Percentiles rank a stretch among this genome's conserved stretches.
Evolutionary conservation across 192 early-diverging fungal genomes (phyloP).

Genomic region (Coemansia sp.): DNA sequence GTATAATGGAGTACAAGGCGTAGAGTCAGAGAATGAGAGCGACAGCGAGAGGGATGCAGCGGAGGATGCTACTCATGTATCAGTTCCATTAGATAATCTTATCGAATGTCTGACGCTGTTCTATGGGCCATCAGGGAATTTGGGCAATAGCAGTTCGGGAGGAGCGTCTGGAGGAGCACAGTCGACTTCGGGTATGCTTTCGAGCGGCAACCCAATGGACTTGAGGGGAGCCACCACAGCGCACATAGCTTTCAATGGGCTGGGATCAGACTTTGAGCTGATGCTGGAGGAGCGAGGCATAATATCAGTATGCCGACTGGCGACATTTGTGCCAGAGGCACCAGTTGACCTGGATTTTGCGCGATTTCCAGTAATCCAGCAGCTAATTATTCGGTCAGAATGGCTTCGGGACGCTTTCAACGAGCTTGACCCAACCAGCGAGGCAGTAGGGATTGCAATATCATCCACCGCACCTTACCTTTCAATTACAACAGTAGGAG

Average conservation of each 20-base stretch:
- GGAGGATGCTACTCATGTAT: constrained; percentile 24
- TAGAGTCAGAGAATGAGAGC: constrained; percentile 4
- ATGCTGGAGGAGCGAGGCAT: constrained; percentile 59
- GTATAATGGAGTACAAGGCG: neutral
- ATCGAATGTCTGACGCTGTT: constrained; percentile 50
- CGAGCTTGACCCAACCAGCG: constrained; percentile 59
- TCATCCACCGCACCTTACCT: constrained; percentile 54
- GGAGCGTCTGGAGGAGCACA: constrained; percentile 5
- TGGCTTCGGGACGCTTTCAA: constrained; percentile 60
- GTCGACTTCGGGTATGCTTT: constrained; percentile 11
- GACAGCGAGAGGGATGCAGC: constrained; percentile 9
- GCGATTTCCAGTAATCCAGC: constrained; percentile 33
- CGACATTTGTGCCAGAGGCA: constrained; percentile 51
- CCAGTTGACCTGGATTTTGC: constrained; percentile 49
- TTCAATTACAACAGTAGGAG: constrained; percentile 50
- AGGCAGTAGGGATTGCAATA: constrained; percentile 45
- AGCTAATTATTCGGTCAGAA: constrained; percentile 57
- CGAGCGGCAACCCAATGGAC: constrained; percentile 20
- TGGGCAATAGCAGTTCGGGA: constrained; percentile 5
- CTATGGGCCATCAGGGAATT: constrained; percentile 31
- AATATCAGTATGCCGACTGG: constrained; percentile 55
- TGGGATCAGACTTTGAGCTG: constrained; percentile 43
- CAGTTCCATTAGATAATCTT: constrained; percentile 44
- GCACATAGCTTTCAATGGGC: constrained; percentile 36
- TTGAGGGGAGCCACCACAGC: constrained; percentile 47